These are phyloP conservation scores for Sonneratia caseolaris DNA, from an alignment of 345 rosid species.

Conservation along the genomic window DNA sequence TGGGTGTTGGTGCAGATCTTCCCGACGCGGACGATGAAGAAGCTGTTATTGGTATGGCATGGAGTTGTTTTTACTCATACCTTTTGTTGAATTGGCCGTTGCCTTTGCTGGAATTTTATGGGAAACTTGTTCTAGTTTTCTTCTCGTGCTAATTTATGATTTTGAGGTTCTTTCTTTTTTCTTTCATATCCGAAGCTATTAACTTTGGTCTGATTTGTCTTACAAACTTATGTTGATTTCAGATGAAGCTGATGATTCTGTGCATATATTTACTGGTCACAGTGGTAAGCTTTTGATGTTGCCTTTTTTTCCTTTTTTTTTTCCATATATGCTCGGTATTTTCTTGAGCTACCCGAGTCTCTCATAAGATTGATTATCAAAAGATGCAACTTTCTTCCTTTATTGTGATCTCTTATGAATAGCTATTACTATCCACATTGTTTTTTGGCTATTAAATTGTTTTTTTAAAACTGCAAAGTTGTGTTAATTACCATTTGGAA, in stretches of 20 bases:
- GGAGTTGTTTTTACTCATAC: neutral
- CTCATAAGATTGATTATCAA: neutral
- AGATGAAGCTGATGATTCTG: conserved; percentile 75
- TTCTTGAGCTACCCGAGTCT: neutral
- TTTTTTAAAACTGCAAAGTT: neutral
- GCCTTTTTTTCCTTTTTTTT: neutral
- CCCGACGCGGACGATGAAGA: conserved; percentile 59
- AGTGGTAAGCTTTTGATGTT: conserved; percentile 27
- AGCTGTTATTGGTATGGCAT: conserved; percentile 16
- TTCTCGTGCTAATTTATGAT: neutral
- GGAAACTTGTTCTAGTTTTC: neutral
- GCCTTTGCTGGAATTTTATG: neutral
- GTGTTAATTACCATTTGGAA: neutral
- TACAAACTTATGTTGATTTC: conserved; percentile 6
- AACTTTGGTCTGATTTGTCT: neutral
- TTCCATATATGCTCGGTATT: neutral
- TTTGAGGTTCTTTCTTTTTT: neutral
- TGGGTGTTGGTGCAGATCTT: conserved; percentile 37
- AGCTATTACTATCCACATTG: neutral
- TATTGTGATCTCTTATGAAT: neutral
- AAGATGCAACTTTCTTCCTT: neutral
- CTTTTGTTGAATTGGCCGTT: neutral
- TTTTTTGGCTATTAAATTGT: neutral
- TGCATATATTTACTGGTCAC: conserved; percentile 87
- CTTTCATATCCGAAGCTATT: neutral